Conservation (phyloP, 2,329 filamentous ascomycete species). For the Moelleriella libera region DNA sequence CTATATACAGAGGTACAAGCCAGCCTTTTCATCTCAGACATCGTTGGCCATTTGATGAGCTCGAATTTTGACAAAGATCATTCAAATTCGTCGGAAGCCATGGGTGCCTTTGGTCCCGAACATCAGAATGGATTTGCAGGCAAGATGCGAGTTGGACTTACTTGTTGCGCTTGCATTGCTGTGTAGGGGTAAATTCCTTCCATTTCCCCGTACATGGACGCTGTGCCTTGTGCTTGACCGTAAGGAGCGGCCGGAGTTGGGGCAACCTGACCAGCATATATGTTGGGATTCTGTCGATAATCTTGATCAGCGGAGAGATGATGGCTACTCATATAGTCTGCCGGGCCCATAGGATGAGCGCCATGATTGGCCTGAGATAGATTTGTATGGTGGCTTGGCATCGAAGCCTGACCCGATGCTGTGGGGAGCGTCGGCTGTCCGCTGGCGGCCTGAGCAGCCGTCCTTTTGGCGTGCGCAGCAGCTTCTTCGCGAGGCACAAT, state of each 20-base stretch:
- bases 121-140: not conserved
- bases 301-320: constrained; percentile 56
- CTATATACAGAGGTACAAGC: too few species aligned
- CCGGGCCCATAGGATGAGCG: constrained; percentile 41
- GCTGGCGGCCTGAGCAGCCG: constrained; percentile 34
- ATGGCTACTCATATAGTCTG: constrained; percentile 52
- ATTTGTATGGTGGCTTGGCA: constrained; percentile 35
- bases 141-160: constrained; percentile 26
- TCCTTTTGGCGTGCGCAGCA: constrained; percentile 67
- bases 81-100: constrained; percentile 32
- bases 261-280: constrained; percentile 73
- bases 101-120: constrained; percentile 19
- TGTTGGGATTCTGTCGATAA: constrained; percentile 64
- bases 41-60: too few species aligned
- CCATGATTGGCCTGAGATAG: constrained; percentile 41
- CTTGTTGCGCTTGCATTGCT: constrained; percentile 70
- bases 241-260: constrained; percentile 58
- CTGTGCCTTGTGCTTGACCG: constrained; percentile 57
- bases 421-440: constrained; percentile 29
- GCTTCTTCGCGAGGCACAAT: constrained; percentile 96
- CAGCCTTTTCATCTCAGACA: too few species aligned
- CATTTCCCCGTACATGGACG: constrained; percentile 62
- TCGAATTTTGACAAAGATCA: constrained; percentile 5
- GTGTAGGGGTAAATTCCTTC: constrained; percentile 78
- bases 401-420: constrained; percentile 33